These are phyloP conservation scores for Cryptococcus sp. DNA, from an alignment of 1,284 basidiomycete genomes.

Conservation along the genomic window DNA sequence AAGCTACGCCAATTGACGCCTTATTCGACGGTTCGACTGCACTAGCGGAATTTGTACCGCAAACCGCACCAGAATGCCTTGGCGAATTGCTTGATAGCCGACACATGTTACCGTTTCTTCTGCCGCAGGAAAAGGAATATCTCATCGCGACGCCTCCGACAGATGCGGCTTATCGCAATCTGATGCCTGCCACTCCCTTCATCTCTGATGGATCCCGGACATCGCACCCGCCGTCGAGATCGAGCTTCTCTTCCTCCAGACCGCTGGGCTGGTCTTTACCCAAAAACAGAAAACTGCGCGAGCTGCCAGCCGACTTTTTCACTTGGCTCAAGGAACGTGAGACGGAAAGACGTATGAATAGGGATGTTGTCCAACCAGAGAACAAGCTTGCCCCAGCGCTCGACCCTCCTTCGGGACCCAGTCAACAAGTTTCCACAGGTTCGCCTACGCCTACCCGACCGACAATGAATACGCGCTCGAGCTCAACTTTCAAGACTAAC, in stretches of 20 bases:
- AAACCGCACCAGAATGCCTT: constrained; percentile 71
- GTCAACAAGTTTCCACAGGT: constrained; percentile 8
- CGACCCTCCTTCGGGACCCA: constrained; percentile 13
- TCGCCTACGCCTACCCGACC: constrained; percentile 15
- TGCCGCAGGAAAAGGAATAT: constrained; percentile 75
- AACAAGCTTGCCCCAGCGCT: constrained; percentile 7
- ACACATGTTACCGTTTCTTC: constrained; percentile 83
- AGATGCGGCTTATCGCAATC: constrained; percentile 41
- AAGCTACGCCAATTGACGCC: constrained; percentile 62
- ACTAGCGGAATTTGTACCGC: constrained; percentile 71
- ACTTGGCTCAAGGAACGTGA: constrained; percentile 45
- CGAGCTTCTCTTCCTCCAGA: constrained; percentile 39
- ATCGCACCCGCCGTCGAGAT: constrained; percentile 36
- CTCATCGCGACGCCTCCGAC: constrained; percentile 63
- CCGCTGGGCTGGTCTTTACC: constrained; percentile 43
- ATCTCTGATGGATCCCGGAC: constrained; percentile 25
- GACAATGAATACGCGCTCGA: neutral
- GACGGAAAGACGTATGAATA: constrained; percentile 20
- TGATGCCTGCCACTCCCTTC: constrained; percentile 30
- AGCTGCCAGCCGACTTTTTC: constrained; percentile 49
- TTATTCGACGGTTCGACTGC: constrained; percentile 71
- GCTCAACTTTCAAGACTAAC: neutral
- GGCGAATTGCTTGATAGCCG: constrained; percentile 87
- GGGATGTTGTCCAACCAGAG: constrained; percentile 14
- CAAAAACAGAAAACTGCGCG: constrained; percentile 18